phyloP scores from a whole-genome alignment of 2,329 filamentous ascomycete genomes.

The Phymatotrichopsis omnivora region DNA sequence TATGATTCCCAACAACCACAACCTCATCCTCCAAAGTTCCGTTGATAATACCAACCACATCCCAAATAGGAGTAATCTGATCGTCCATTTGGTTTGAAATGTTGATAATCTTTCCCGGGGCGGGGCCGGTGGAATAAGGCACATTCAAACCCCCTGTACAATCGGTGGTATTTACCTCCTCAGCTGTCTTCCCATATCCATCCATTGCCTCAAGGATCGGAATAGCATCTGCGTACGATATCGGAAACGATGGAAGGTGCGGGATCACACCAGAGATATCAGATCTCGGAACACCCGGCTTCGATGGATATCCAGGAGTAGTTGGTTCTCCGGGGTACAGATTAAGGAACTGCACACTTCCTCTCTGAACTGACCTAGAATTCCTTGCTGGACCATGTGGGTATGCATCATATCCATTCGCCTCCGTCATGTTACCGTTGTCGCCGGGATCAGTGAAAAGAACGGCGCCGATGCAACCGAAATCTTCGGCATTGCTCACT shows the following conservation, averaged over 20 bases:
- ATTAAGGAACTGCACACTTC: conserved; percentile 74
- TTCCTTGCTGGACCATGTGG: conserved; percentile 79
- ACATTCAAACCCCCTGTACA: conserved; percentile 66
- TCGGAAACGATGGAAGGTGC: conserved; percentile 78
- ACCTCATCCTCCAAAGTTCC: conserved; percentile 66
- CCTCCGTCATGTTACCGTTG: conserved; percentile 70
- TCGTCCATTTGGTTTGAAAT: conserved; percentile 73
- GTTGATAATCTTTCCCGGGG: conserved; percentile 59
- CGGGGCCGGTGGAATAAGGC: conserved; percentile 74
- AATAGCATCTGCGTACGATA: conserved; percentile 77
- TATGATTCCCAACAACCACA: conserved; percentile 81
- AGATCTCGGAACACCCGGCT: conserved; percentile 70
- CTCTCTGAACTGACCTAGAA: conserved; percentile 79
- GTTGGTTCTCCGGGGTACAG: conserved; percentile 53
- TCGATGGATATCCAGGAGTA: conserved; percentile 86
- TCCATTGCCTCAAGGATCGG: conserved; percentile 86
- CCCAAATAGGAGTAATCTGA: conserved; percentile 71
- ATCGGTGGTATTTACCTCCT: conserved; percentile 54
- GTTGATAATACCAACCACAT: conserved; percentile 87
- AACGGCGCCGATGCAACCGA: conserved; percentile 76
- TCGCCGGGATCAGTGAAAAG: conserved; percentile 85
- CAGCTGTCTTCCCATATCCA: conserved; percentile 68
- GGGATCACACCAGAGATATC: conserved; percentile 62
- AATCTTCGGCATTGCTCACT: conserved; percentile 80
- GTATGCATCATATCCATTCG: conserved; percentile 68